A percentile compares a stretch with the other conserved stretches of the same genome.
These are phyloP conservation scores for Caryopteris hybrid DNA, from an alignment of 305 asterid genomes.

Conservation along the genomic window DNA sequence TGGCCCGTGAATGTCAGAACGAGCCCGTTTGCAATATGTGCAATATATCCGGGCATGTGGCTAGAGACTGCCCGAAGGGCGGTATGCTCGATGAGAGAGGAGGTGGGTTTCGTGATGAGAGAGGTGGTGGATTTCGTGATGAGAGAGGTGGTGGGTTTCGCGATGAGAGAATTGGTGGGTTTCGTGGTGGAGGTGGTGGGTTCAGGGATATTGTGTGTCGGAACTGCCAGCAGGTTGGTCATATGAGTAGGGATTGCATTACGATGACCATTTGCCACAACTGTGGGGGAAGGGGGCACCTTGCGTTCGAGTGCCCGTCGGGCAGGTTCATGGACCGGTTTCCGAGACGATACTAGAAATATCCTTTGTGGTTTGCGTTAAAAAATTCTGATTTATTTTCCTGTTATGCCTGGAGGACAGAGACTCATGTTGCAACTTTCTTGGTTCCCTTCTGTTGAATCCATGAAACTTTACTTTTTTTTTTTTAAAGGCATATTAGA, in stretches of 20 bases:
- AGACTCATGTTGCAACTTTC: neutral
- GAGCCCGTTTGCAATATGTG: slow-evolving; percentile 94
- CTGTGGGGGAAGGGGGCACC: slow-evolving; percentile 87
- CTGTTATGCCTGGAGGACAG: neutral
- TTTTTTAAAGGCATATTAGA: neutral
- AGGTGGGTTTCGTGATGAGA: slow-evolving; percentile 52
- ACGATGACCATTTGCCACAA: slow-evolving; percentile 61
- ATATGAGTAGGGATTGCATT: slow-evolving; percentile 76
- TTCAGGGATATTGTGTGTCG: slow-evolving; percentile 66
- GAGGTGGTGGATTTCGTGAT: slow-evolving; percentile 47
- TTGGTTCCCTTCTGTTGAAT: neutral
- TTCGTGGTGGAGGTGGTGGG: slow-evolving; percentile 40
- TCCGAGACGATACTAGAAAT: slow-evolving; percentile 57
- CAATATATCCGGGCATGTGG: slow-evolving; percentile 83
- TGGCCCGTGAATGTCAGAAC: slow-evolving; percentile 83
- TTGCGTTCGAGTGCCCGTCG: slow-evolving; percentile 78
- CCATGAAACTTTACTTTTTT: neutral
- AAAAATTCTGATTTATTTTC: neutral
- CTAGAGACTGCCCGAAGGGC: slow-evolving; percentile 67
- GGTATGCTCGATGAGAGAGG: slow-evolving; percentile 49
- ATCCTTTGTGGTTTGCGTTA: neutral
- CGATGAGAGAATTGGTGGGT: slow-evolving; percentile 36
- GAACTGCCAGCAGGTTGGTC: slow-evolving; percentile 81
- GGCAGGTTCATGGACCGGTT: slow-evolving; percentile 72
- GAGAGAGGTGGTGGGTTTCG: slow-evolving; percentile 39